Evolutionary conservation across 1,139 yeast genomes (phyloP).

Genomic region (Zygosaccharomyces pseudobailii): DNA sequence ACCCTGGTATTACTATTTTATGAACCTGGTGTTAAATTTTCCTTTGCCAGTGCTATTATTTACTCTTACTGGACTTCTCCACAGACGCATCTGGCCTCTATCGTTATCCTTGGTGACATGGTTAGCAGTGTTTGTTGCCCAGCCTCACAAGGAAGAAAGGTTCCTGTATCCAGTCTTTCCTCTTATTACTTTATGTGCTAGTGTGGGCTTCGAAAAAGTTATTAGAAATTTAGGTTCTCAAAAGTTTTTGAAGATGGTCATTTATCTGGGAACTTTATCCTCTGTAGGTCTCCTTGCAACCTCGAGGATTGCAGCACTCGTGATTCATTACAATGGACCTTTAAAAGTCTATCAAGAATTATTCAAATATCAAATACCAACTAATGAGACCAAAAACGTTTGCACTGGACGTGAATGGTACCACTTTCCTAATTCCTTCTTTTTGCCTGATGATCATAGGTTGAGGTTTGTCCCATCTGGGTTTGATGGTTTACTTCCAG

Average conservation of each 20-base stretch:
- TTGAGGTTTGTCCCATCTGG: constrained; percentile 68
- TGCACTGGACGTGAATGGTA: constrained; percentile 96
- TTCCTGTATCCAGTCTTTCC: constrained; percentile 85
- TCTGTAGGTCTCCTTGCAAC: constrained; percentile 30
- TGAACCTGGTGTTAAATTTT: constrained; percentile 71
- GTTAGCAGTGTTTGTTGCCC: constrained; percentile 60
- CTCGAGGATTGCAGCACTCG: constrained; percentile 44
- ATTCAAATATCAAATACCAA: constrained; percentile 16
- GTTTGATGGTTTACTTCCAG: constrained; percentile 84
- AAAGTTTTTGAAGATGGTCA: constrained; percentile 9
- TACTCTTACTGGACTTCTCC: constrained; percentile 30
- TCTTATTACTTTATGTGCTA: constrained; percentile 57
- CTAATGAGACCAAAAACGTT: constrained; percentile 42
- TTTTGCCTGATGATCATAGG: constrained; percentile 58
- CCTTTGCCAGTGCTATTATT: constrained; percentile 38
- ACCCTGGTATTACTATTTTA: constrained; percentile 68
- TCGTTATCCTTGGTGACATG: constrained; percentile 54
- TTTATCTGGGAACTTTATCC: constrained; percentile 11
- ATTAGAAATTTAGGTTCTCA: constrained; percentile 17
- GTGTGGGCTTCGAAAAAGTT: constrained; percentile 44
- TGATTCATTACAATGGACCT: constrained; percentile 60
- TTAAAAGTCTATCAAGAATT: constrained; percentile 40
- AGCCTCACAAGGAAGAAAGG: constrained; percentile 93
- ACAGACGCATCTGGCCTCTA: constrained; percentile 31
- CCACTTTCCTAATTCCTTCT: constrained; percentile 83